Percentiles rank a stretch among this genome's conserved stretches.
Conservation (phyloP, 352 stramenopile genomes). For the Globisporangium takayamanum region DNA sequence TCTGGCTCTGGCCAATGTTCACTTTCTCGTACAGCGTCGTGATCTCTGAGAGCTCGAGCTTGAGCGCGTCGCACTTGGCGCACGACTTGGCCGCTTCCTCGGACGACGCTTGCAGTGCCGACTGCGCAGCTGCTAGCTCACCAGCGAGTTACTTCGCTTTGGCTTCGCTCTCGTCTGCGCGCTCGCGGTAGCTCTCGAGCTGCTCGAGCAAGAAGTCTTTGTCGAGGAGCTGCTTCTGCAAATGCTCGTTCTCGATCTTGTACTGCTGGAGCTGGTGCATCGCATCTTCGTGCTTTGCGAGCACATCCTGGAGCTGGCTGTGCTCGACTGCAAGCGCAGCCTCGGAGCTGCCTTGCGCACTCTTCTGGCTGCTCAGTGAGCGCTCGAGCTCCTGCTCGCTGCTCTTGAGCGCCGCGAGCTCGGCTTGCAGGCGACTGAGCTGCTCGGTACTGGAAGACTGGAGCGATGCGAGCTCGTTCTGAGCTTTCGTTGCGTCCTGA, state of each 20-base stretch:
- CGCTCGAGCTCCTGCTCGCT: conserved; percentile 30
- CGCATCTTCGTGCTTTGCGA: conserved; percentile 31
- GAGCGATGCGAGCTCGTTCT: conserved; percentile 30
- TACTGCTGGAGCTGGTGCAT: conserved; percentile 49
- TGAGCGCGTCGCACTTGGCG: conserved; percentile 31
- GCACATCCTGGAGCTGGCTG: conserved; percentile 23
- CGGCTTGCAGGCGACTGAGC: conserved; percentile 24
- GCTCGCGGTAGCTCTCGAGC: conserved; percentile 33
- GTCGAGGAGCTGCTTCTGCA: conserved; percentile 61
- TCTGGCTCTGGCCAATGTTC: conserved; percentile 47
- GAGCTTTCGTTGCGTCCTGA: conserved; percentile 18
- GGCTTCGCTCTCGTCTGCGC: conserved; percentile 43
- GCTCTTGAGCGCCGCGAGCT: conserved; percentile 29
- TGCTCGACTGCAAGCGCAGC: conserved; percentile 27
- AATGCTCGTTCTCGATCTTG: conserved; percentile 68
- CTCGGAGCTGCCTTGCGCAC: conserved; percentile 10
- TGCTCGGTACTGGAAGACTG: conserved; percentile 33
- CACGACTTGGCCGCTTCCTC: conserved; percentile 31
- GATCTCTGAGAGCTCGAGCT: conserved; percentile 45
- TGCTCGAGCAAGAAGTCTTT: conserved; percentile 65
- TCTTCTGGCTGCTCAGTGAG: conserved; percentile 17
- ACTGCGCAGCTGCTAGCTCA: conserved; percentile 25
- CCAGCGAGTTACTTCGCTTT: conserved; percentile 26
- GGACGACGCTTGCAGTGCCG: conserved; percentile 27
- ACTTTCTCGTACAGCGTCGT: conserved; percentile 49